A percentile compares a stretch with the other conserved stretches of the same genome.
These are phyloP conservation scores for Xylaria acuta DNA, from an alignment of 495 filamentous ascomycete genomes.

Conservation along the genomic window DNA sequence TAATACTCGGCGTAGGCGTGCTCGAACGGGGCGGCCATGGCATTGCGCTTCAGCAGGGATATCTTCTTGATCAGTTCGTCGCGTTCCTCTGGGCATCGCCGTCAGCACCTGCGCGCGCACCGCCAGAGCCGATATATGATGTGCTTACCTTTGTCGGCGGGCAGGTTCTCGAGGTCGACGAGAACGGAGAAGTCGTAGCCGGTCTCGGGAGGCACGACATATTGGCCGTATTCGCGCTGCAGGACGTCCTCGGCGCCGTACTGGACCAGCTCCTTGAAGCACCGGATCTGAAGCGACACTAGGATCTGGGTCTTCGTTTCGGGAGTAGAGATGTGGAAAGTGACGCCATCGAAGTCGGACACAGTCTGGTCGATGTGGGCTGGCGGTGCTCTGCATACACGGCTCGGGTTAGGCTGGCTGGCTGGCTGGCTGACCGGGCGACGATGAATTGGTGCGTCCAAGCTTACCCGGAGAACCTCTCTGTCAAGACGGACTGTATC, in stretches of 20 bases:
- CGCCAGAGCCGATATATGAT: background rate
- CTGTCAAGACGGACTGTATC: conserved; percentile 92
- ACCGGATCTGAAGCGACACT: conserved; percentile 91
- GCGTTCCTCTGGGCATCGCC: conserved; percentile 62
- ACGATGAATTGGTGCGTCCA: conserved; percentile 20
- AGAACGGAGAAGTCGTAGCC: conserved; percentile 95
- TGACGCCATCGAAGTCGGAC: conserved; percentile 97
- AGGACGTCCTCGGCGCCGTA: conserved; percentile 93
- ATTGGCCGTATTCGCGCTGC: conserved; percentile 90
- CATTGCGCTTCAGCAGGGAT: conserved; percentile 91
- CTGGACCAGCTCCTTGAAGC: conserved; percentile 86
- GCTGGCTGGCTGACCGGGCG: conserved; percentile 8
- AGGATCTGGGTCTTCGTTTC: conserved; percentile 91
- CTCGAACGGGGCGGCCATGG: conserved; percentile 98
- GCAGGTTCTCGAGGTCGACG: conserved; percentile 86
- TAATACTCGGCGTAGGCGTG: conserved; percentile 93
- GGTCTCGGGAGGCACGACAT: conserved; percentile 83
- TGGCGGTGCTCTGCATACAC: conserved; percentile 70
- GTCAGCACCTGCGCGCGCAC: conserved; percentile 25
- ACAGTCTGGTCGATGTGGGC: conserved; percentile 94
- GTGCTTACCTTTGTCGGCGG: conserved; percentile 69
- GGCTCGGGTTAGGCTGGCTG: conserved; percentile 7
- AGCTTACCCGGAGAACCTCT: conserved; percentile 86
- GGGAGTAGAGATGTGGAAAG: conserved; percentile 96
- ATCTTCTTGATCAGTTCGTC: conserved; percentile 86